Conservation (phyloP, 345 rosid genomes). For the Gossypioides kirkii region DNA sequence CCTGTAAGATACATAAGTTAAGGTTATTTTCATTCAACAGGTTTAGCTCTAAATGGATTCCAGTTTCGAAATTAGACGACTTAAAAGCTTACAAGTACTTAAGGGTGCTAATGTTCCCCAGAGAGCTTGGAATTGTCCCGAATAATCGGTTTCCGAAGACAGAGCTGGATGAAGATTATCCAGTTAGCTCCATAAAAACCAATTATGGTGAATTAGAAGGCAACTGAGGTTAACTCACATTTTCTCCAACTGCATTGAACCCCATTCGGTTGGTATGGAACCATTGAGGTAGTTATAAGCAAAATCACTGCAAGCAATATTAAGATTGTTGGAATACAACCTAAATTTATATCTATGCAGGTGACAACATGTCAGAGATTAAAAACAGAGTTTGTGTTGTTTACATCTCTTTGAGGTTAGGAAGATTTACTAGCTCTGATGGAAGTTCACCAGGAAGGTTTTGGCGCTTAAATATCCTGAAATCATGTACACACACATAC, state of each 20-base stretch:
- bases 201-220: constrained; percentile 16
- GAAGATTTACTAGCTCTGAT: constrained; percentile 41
- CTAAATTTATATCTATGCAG: neutral
- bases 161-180: constrained; percentile 29
- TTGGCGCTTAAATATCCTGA: constrained; percentile 37
- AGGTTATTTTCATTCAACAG: neutral
- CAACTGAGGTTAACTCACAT: constrained; percentile 31
- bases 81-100: constrained; percentile 29
- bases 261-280: constrained; percentile 57
- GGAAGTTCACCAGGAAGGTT: constrained; percentile 57
- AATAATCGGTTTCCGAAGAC: constrained; percentile 38
- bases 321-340: neutral
- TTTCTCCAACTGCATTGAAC: constrained; percentile 33
- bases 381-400: constrained; percentile 6
- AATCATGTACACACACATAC: constrained; percentile 38
- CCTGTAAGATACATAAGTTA: constrained; percentile 23
- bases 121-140: constrained; percentile 36
- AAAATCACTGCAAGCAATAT: constrained; percentile 42
- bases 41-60: neutral
- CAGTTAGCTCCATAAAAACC: neutral
- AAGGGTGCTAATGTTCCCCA: constrained; percentile 38
- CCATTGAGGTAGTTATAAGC: constrained; percentile 54
- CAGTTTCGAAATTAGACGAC: neutral
- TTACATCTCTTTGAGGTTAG: constrained; percentile 41
- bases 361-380: neutral